Conservation (phyloP, 768 basidiomycete genomes). For the Phanerochaete sordida region DNA sequence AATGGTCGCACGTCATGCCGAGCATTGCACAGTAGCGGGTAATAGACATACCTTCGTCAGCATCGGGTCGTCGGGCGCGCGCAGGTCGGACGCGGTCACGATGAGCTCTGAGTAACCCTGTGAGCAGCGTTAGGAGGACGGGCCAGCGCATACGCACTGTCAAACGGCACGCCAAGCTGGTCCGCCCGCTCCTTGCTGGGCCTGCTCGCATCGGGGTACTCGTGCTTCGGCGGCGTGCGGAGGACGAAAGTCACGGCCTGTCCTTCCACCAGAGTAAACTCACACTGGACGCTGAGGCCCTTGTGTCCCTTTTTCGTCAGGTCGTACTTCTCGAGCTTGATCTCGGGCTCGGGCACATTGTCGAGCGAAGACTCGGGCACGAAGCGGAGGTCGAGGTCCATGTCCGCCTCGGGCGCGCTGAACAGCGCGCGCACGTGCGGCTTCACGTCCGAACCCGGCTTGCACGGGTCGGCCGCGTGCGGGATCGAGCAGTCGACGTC, state of each 20-base stretch:
- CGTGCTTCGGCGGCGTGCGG: conserved; percentile 56
- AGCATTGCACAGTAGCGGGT: background rate
- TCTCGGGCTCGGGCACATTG: conserved; percentile 44
- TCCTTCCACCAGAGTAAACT: conserved; percentile 72
- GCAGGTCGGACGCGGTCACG: conserved; percentile 40
- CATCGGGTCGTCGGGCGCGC: conserved; percentile 64
- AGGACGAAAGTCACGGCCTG: conserved; percentile 90
- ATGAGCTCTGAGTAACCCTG: conserved; percentile 33
- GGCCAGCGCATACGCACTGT: conserved; percentile 31
- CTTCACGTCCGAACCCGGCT: conserved; percentile 15
- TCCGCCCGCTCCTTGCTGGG: conserved; percentile 39
- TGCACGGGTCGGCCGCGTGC: conserved; percentile 16
- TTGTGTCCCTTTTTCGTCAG: conserved; percentile 69
- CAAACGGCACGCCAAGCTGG: conserved; percentile 42
- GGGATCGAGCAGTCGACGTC: conserved; percentile 45
- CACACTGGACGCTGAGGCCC: conserved; percentile 57
- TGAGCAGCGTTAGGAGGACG: background rate
- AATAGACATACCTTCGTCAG: conserved; percentile 50
- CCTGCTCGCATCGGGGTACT: conserved; percentile 24
- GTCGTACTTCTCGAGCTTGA: conserved; percentile 61
- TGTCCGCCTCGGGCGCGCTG: conserved; percentile 37
- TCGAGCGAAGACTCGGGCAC: conserved; percentile 57
- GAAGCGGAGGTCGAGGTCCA: conserved; percentile 76
- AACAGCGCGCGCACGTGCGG: conserved; percentile 62
- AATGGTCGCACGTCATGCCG: background rate